Evolutionary conservation across 2,329 filamentous ascomycete species (phyloP), one percentile per base, ranked within the genome.

Genomic region (Ascochyta fabae): DNA sequence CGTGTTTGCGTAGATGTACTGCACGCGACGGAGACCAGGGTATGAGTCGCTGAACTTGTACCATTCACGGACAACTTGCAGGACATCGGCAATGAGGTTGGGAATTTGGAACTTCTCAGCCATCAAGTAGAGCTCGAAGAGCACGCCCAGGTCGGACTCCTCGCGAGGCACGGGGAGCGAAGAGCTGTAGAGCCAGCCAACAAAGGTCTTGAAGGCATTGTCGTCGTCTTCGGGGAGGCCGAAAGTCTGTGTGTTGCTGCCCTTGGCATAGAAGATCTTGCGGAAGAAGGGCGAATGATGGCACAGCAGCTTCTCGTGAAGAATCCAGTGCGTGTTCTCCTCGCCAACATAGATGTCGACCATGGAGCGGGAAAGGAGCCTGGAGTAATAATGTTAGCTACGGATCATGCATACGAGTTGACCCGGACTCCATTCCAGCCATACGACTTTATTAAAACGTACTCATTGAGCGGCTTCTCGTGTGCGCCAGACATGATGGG

Each of bases 231-330:
- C 78, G 33, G 81, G 81, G 2, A 84, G 78, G 22, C 79, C 80
- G 60, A 79, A 83, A 43, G 71, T 67, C 39, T 77, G 75, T 46
- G 65, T 69, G 19, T 69, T 72, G 9, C 51, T 60, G 42, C 65
- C 53, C 46, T 77, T 75, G 52, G 59, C 63, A 69, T 81, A 79
- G 75, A 84, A 83, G 71, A 80, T 78, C 50, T 78, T 76, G 64
- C 78, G 75, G 78, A 84, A 84, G 76, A 82, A 83, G 43, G 78
- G 77, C 31, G 80, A 83, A 70, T 82, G 78, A 65, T 83, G 68
- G 75, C 80, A 83, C 41, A 84, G 79, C 7, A 84, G 81, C 61
- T 83, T 83, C 66, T 84, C 81, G 75, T 84, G 82, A 4, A 84
- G 75, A 52, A 80, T 77, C 81, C 81, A 84, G 70, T 82, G 80